Percentiles rank a stretch among this genome's conserved stretches.
phyloP scores from a whole-genome alignment of 2,329 filamentous ascomycete species.

The Fusarium tjaetaba region DNA sequence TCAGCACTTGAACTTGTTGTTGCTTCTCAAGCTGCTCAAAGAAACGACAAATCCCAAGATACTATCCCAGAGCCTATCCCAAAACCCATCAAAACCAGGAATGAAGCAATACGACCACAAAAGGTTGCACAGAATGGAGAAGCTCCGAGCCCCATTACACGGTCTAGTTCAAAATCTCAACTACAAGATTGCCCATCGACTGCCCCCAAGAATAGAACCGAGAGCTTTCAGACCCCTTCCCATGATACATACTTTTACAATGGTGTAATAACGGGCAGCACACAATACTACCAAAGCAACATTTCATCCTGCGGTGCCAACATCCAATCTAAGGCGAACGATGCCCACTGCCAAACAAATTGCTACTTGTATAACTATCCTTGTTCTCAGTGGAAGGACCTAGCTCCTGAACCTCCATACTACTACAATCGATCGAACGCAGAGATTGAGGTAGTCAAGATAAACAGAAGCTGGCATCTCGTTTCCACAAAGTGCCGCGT shows the following conservation, averaged over 20 bases:
- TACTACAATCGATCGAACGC: not conserved
- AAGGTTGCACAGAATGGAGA: not conserved
- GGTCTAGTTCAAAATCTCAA: not conserved
- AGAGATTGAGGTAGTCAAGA: not conserved
- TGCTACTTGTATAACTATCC: not conserved
- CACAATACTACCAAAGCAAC: not conserved
- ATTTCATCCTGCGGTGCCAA: no score
- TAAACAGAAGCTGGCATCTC: not conserved
- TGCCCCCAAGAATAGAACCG: not conserved
- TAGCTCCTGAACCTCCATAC: not conserved
- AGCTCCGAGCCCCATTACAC: not conserved
- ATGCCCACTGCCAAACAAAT: no score
- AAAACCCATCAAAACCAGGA: not conserved
- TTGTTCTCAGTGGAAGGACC: not conserved
- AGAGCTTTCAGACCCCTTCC: not conserved
- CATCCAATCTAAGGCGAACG: not conserved
- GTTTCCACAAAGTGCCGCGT: slow-evolving; percentile 7
- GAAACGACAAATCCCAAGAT: not conserved
- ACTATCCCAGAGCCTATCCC: not conserved
- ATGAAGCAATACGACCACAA: not conserved
- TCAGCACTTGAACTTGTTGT: not conserved
- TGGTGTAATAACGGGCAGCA: not conserved
- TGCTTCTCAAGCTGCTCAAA: not conserved
- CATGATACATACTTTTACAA: not conserved
- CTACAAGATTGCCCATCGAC: not conserved